A percentile compares a stretch with the other conserved stretches of the same genome.
phyloP scores from a whole-genome alignment of 352 stramenopile genomes.

The Phytophthora lateralis region DNA sequence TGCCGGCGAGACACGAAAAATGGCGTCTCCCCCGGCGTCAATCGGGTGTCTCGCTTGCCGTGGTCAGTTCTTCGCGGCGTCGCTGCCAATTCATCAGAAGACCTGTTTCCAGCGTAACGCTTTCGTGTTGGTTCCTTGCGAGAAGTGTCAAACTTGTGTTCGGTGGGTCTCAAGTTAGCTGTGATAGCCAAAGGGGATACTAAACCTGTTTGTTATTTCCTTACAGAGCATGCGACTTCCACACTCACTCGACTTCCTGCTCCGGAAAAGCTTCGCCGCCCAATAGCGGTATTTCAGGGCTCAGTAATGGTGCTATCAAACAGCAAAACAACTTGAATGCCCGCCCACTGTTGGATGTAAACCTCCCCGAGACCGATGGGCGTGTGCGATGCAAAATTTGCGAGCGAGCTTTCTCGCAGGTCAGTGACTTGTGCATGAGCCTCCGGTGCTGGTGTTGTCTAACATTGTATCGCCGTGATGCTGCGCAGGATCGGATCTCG shows the following conservation, averaged over 20 bases:
- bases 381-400: constrained; percentile 65
- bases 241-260: constrained; percentile 31
- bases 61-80: constrained; percentile 63
- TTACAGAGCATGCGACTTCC: constrained; percentile 35
- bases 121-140: constrained; percentile 55
- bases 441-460: not conserved
- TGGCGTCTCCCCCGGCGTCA: constrained; percentile 26
- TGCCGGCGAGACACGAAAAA: not conserved
- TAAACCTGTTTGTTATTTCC: constrained; percentile 1
- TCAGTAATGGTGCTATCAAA: not conserved
- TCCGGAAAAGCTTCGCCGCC: constrained; percentile 3
- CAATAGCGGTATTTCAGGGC: not conserved
- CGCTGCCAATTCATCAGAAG: constrained; percentile 76
- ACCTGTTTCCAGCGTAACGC: constrained; percentile 68
- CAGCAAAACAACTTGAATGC: constrained; percentile 5
- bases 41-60: constrained; percentile 53
- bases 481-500: constrained; percentile 55
- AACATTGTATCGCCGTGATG: not conserved
- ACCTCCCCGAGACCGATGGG: constrained; percentile 50
- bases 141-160: constrained; percentile 40
- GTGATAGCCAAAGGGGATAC: not conserved
- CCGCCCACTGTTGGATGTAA: constrained; percentile 30
- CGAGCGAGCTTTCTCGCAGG: constrained; percentile 46
- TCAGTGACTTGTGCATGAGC: not conserved
- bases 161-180: constrained; percentile 26